A percentile compares a stretch with the other conserved stretches of the same genome.
Conservation (phyloP, 1,284 basidiomycete genomes). For the Anthracocystis walkeri region DNA sequence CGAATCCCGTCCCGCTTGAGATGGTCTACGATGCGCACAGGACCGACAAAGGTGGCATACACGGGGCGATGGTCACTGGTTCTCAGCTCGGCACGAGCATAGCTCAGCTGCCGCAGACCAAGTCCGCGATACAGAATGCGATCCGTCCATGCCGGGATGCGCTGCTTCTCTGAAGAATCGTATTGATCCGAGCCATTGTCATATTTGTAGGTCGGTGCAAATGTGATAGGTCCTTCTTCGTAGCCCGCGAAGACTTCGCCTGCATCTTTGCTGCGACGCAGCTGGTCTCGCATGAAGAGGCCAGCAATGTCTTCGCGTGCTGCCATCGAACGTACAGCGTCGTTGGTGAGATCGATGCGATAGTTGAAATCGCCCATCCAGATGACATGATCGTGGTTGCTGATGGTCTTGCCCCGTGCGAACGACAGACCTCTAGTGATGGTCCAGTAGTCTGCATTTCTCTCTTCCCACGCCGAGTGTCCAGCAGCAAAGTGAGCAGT, state of each 20-base stretch:
- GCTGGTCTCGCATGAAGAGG: conserved; percentile 79
- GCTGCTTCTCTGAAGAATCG: conserved; percentile 94
- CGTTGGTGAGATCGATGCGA: conserved; percentile 87
- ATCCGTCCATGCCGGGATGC: conserved; percentile 91
- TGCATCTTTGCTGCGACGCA: conserved; percentile 39
- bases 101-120: conserved; percentile 65
- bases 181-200: conserved; percentile 82
- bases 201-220: conserved; percentile 90
- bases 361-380: conserved; percentile 97
- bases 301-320: conserved; percentile 76
- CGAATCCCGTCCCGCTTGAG: conserved; percentile 79
- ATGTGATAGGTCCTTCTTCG: conserved; percentile 86
- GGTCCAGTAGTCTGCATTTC: conserved; percentile 91
- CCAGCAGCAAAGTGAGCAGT: conserved; percentile 96
- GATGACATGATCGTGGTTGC: conserved; percentile 86
- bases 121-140: conserved; percentile 78
- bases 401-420: conserved; percentile 86
- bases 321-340: conserved; percentile 75
- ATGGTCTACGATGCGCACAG: conserved; percentile 82
- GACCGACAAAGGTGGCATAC: conserved; percentile 82
- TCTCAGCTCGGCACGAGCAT: conserved; percentile 79
- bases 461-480: conserved; percentile 86
- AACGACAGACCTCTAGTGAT: conserved; percentile 87
- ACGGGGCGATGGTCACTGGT: conserved; percentile 97
- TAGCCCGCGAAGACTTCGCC: conserved; percentile 81